phyloP scores from a whole-genome alignment of 2,329 filamentous ascomycete species.

The Trichophyton mentagrophytes region DNA sequence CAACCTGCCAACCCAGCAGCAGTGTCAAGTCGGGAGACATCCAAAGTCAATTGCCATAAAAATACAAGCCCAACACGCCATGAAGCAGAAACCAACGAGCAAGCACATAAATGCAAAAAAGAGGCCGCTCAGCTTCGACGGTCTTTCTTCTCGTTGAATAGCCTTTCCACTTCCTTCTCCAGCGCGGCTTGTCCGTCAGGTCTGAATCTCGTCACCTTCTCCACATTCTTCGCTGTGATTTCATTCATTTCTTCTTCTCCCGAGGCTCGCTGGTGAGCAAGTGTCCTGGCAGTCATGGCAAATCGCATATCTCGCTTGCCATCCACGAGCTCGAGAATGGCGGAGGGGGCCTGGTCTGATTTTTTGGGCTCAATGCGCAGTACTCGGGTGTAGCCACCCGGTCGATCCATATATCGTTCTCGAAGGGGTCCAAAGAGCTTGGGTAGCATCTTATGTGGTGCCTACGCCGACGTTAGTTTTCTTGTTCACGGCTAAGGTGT shows the following conservation, averaged over 20 bases:
- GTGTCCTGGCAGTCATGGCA: slow-evolving; percentile 76
- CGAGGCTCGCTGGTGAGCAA: slow-evolving; percentile 47
- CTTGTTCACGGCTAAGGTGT: background rate
- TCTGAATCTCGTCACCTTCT: slow-evolving; percentile 70
- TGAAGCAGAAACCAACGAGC: background rate
- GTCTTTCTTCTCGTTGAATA: slow-evolving; percentile 16
- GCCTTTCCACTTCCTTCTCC: slow-evolving; percentile 44
- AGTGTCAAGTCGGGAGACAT: background rate
- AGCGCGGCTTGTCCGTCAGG: slow-evolving; percentile 53
- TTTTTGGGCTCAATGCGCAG: slow-evolving; percentile 82
- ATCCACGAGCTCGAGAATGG: slow-evolving; percentile 90
- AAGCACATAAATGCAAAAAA: background rate
- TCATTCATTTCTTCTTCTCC: slow-evolving; percentile 50
- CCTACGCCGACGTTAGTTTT: slow-evolving; percentile 17
- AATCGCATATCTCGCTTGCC: slow-evolving; percentile 89
- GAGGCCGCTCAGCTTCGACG: background rate
- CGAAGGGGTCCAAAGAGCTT: slow-evolving; percentile 81
- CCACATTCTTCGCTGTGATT: slow-evolving; percentile 63
- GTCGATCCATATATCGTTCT: slow-evolving; percentile 62
- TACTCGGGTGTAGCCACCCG: slow-evolving; percentile 90
- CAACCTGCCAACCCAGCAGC: background rate
- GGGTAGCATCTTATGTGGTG: slow-evolving; percentile 43
- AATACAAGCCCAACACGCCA: background rate
- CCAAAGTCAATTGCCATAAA: background rate
- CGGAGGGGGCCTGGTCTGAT: slow-evolving; percentile 74